A percentile compares a stretch with the other conserved stretches of the same genome.
phyloP scores from a whole-genome alignment of 2,329 filamentous ascomycete species.

The Venturia asperata region DNA sequence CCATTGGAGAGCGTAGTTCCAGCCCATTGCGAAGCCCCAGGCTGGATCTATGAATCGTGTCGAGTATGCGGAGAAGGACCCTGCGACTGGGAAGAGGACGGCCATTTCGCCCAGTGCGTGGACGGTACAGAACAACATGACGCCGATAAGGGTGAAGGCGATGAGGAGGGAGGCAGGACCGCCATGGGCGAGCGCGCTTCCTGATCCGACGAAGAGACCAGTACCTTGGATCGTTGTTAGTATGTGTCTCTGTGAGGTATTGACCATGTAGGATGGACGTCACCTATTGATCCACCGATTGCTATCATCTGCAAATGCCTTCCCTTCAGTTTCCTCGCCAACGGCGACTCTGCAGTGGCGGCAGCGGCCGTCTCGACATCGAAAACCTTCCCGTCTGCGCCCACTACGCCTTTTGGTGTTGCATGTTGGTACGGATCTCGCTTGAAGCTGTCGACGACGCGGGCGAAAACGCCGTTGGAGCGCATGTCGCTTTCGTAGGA shows the following conservation, averaged over 20 bases:
- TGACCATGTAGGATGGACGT: conserved; percentile 25
- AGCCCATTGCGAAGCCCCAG: conserved; percentile 93
- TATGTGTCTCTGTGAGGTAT: not conserved
- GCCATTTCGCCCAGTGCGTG: conserved; percentile 89
- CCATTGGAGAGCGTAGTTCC: conserved; percentile 93
- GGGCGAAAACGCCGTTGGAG: not conserved
- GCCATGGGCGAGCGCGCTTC: conserved; percentile 55
- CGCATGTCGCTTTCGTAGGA: not conserved
- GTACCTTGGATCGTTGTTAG: conserved; percentile 47
- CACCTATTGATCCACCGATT: conserved; percentile 76
- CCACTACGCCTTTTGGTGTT: conserved; percentile 40
- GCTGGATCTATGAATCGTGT: conserved; percentile 89
- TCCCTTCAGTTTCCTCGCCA: conserved; percentile 59
- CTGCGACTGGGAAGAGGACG: conserved; percentile 82
- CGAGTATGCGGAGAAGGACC: conserved; percentile 86
- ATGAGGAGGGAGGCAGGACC: conserved; percentile 73
- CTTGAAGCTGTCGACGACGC: conserved; percentile 52
- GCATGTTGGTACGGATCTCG: conserved; percentile 52
- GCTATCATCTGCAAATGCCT: conserved; percentile 87
- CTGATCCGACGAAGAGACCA: conserved; percentile 47
- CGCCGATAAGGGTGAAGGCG: conserved; percentile 70
- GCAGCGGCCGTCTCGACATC: conserved; percentile 56
- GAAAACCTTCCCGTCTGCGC: conserved; percentile 49
- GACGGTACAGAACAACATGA: conserved; percentile 87
- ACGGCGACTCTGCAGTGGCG: conserved; percentile 63